These are phyloP conservation scores for Sporormia fimetaria DNA, from an alignment of 495 filamentous ascomycete genomes.

Conservation along the genomic window DNA sequence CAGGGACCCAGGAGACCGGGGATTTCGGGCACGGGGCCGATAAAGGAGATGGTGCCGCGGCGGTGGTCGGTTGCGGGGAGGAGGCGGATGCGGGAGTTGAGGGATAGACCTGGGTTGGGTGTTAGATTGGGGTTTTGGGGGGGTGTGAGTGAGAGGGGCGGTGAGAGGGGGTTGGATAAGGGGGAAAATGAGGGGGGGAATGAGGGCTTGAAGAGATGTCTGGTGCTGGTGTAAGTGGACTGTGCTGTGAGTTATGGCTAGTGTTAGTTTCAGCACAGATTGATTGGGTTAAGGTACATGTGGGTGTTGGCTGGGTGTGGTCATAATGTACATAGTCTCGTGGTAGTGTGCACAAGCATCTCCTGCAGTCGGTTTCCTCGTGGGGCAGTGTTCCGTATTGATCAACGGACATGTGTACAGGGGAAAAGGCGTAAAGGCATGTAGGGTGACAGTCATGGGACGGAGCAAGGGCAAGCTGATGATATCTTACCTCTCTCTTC, in stretches of 20 bases:
- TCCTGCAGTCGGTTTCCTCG: slow-evolving; percentile 6
- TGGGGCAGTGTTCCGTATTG: slow-evolving; percentile 6
- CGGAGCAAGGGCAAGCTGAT: no score
- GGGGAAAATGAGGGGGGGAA: slow-evolving; percentile 6
- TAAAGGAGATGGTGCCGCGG: slow-evolving; percentile 70
- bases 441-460: slow-evolving; percentile 6
- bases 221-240: no score
- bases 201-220: no score
- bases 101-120: slow-evolving; percentile 38
- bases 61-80: slow-evolving; percentile 49
- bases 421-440: slow-evolving; percentile 7
- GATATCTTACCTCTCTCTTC: slow-evolving; percentile 44
- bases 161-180: neutral
- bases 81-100: slow-evolving; percentile 54
- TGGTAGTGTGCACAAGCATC: slow-evolving; percentile 2
- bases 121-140: slow-evolving; percentile 4
- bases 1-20: slow-evolving; percentile 56
- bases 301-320: slow-evolving; percentile 6
- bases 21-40: slow-evolving; percentile 74
- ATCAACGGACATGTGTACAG: neutral
- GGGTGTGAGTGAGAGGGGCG: slow-evolving; percentile 1
- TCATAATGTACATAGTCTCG: slow-evolving; percentile 2
- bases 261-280: no score
- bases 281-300: slow-evolving; percentile 11
- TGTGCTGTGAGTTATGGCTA: no score